phyloP scores from a whole-genome alignment of 1,284 basidiomycete species.

The Apiotrichum mycotoxinovorans region DNA sequence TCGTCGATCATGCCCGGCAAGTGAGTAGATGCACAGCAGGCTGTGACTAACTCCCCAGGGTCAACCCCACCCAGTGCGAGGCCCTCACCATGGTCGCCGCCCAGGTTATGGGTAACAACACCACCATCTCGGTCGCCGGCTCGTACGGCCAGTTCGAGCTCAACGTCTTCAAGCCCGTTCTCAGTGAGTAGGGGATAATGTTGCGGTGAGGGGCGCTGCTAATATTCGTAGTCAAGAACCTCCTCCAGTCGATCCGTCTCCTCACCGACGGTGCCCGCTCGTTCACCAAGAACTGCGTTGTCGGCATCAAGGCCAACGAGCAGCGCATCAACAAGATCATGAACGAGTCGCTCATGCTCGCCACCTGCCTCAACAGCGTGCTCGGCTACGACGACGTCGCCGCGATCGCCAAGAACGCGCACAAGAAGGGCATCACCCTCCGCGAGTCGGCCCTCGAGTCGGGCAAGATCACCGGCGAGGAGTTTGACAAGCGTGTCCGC shows the following conservation, averaged over 20 bases:
- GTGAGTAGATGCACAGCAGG: conserved; percentile 17
- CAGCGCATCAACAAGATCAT: conserved; percentile 82
- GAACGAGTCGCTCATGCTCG: conserved; percentile 70
- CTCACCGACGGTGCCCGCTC: conserved; percentile 88
- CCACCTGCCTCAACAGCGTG: conserved; percentile 37
- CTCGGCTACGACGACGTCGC: conserved; percentile 59
- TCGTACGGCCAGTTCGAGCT: conserved; percentile 97
- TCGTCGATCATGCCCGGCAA: conserved; percentile 99
- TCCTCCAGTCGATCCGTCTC: conserved; percentile 90
- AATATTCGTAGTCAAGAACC: conserved; percentile 67
- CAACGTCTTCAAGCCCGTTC: conserved; percentile 99
- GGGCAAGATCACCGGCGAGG: conserved; percentile 80
- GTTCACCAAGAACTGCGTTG: conserved; percentile 95
- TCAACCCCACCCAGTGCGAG: conserved; percentile 99
- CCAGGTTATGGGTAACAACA: conserved; percentile 98
- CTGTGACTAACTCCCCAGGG: conserved; percentile 47
- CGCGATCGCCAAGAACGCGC: conserved; percentile 98
- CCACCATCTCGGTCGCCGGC: conserved; percentile 85
- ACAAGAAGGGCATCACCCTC: conserved; percentile 90
- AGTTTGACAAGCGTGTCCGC: conserved; percentile 92
- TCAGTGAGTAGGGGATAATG: conserved; percentile 43
- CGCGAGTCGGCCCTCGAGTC: conserved; percentile 90
- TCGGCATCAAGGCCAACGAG: conserved; percentile 91
- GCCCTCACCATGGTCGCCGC: conserved; percentile 98
- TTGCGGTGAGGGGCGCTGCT: background rate